A percentile compares a stretch with the other conserved stretches of the same genome.
phyloP scores from a whole-genome alignment of 169 alveolate species.

The Eimeria maxima region DNA sequence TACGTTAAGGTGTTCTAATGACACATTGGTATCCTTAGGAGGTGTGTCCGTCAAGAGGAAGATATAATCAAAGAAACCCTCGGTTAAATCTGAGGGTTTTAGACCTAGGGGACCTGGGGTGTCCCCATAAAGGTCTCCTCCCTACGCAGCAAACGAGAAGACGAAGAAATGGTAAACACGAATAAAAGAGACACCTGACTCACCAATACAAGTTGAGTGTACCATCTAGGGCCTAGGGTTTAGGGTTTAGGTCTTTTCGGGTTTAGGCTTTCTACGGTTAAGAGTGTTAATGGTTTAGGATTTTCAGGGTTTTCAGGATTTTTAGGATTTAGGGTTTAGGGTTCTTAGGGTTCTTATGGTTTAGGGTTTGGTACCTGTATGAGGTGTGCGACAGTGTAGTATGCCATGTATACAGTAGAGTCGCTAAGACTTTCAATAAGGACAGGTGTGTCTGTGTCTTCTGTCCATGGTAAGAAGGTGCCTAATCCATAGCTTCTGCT shows the following conservation, averaged over 20 bases:
- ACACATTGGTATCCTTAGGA: slow-evolving; percentile 54
- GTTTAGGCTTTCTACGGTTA: no score
- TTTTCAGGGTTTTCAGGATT: not conserved
- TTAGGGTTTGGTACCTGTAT: slow-evolving; percentile 91
- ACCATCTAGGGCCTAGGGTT: not conserved
- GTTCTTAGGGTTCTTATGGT: not conserved
- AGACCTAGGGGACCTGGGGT: slow-evolving; percentile 93
- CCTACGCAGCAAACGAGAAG: slow-evolving; percentile 23
- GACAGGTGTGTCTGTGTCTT: slow-evolving; percentile 89
- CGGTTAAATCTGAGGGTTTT: slow-evolving; percentile 94
- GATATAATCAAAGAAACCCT: slow-evolving; percentile 96
- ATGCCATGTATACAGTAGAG: slow-evolving; percentile 99
- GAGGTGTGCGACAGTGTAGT: slow-evolving; percentile 98
- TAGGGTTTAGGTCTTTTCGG: no score
- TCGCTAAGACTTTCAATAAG: slow-evolving; percentile 99
- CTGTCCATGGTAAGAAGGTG: slow-evolving; percentile 97
- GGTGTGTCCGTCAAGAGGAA: slow-evolving; percentile 76
- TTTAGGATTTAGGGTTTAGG: slow-evolving; percentile 40
- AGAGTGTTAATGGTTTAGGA: no score
- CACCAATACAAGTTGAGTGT: no score
- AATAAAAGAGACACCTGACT: not conserved
- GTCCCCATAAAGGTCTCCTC: slow-evolving; percentile 89
- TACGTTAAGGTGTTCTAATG: slow-evolving; percentile 66
- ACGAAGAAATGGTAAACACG: not conserved
- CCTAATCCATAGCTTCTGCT: slow-evolving; percentile 99